Conservation (phyloP, 352 stramenopile genomes). For the Aphanomyces stellatus region DNA sequence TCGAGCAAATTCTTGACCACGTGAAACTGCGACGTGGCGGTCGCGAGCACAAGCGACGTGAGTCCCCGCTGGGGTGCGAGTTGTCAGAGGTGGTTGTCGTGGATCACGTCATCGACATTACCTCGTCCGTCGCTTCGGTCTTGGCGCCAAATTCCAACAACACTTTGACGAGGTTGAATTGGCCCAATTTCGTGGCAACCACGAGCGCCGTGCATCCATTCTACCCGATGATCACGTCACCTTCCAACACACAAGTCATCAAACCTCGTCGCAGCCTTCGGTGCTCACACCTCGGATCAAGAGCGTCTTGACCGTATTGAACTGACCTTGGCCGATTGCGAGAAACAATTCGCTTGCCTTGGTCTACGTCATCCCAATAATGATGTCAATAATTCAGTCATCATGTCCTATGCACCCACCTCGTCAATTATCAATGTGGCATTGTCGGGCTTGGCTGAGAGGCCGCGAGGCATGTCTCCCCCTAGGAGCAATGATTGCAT, state of each 20-base stretch:
- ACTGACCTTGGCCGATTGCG: background rate
- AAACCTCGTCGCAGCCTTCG: conserved; percentile 4
- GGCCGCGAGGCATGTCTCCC: background rate
- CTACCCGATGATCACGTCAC: background rate
- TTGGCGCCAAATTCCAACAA: conserved; percentile 8
- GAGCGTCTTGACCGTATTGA: conserved; percentile 12
- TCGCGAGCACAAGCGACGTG: conserved; percentile 5
- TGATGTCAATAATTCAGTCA: background rate
- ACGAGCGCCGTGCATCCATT: conserved; percentile 11
- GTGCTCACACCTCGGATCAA: background rate
- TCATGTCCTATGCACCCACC: background rate
- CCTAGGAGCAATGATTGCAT: background rate
- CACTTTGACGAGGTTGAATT: conserved; percentile 15
- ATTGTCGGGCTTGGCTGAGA: background rate
- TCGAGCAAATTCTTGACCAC: conserved; percentile 6
- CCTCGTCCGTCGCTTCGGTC: conserved; percentile 13
- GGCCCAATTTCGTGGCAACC: background rate
- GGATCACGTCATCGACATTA: background rate
- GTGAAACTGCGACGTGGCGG: background rate
- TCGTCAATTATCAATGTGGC: background rate
- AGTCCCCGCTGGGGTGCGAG: background rate
- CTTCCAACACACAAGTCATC: too few relatives aligned
- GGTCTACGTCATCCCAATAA: background rate
- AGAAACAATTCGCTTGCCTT: conserved; percentile 1
- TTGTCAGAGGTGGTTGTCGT: background rate